A percentile compares a stretch with the other conserved stretches of the same genome.
phyloP scores from a whole-genome alignment of 441 rosid species.

The Pelargonium myrrhifolium region DNA sequence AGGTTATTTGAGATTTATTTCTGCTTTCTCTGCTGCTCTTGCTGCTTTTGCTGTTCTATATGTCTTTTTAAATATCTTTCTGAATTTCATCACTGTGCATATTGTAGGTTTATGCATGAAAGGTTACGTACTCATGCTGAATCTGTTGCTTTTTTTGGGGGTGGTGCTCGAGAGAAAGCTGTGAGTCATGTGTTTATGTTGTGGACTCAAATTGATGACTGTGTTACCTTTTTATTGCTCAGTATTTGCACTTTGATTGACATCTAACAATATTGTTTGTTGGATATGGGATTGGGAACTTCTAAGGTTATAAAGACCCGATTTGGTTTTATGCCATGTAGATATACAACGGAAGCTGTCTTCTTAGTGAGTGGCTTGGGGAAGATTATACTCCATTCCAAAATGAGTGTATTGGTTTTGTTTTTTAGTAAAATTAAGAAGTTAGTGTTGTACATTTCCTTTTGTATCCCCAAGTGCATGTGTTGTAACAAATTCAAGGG shows the following conservation, averaged over 20 bases:
- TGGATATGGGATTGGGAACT: neutral
- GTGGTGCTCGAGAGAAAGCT: conserved; percentile 95
- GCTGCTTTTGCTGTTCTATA: conserved; percentile 9
- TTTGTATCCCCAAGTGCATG: too few relatives aligned
- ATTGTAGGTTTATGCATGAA: conserved; percentile 95
- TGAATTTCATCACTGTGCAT: conserved; percentile 17
- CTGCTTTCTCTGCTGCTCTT: conserved; percentile 9
- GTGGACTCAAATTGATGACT: conserved; percentile 10
- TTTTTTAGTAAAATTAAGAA: too few relatives aligned
- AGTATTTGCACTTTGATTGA: neutral
- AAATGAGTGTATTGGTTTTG: too few relatives aligned
- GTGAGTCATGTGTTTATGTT: conserved; percentile 45
- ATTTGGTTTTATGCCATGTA: too few relatives aligned
- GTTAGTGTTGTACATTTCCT: too few relatives aligned
- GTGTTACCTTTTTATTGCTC: conserved; percentile 11
- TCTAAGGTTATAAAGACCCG: neutral
- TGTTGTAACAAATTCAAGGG: too few relatives aligned
- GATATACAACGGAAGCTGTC: too few relatives aligned
- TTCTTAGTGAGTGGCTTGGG: too few relatives aligned
- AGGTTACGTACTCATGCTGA: conserved; percentile 95
- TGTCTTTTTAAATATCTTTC: conserved; percentile 12
- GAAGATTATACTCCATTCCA: too few relatives aligned
- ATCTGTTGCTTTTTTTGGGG: conserved; percentile 99
- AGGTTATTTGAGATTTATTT: conserved; percentile 42
- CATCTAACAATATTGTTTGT: neutral